These are phyloP conservation scores for Geum urbanum DNA, from an alignment of 306 rosid genomes.

Conservation along the genomic window DNA sequence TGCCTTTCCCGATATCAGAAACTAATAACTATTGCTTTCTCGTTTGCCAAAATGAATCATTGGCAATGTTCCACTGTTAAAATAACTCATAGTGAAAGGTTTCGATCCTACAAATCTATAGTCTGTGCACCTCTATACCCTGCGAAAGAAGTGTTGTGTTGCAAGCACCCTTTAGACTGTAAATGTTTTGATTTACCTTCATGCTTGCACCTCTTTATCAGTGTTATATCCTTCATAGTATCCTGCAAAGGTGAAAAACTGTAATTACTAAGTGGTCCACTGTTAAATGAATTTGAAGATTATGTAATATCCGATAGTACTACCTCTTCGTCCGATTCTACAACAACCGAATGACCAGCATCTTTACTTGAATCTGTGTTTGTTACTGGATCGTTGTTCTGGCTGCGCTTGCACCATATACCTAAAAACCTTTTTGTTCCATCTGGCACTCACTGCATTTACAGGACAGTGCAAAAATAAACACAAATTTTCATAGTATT, in stretches of 20 bases:
- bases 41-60: constrained; percentile 5
- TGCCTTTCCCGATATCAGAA: background rate
- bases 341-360: constrained; percentile 53
- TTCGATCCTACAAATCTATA: constrained; percentile 3
- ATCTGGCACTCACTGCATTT: constrained; percentile 61
- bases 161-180: constrained; percentile 58
- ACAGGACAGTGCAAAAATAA: constrained; percentile 2
- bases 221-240: constrained; percentile 31
- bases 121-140: constrained; percentile 17
- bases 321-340: constrained; percentile 93
- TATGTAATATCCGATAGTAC: constrained; percentile 20
- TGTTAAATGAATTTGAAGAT: too few species aligned
- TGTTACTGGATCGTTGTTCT: constrained; percentile 25
- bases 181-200: constrained; percentile 44
- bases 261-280: background rate
- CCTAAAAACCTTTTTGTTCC: constrained; percentile 73
- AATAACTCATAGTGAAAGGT: too few species aligned
- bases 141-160: constrained; percentile 77
- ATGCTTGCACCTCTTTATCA: constrained; percentile 48
- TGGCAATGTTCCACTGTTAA: background rate
- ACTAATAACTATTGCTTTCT: background rate
- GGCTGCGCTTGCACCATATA: constrained; percentile 84
- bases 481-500: background rate
- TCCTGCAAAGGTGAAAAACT: constrained; percentile 32
- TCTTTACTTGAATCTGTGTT: constrained; percentile 32